Base-by-base conservation (phyloP, 345 rosid genomes). In the Trapa bicornis region DNA sequence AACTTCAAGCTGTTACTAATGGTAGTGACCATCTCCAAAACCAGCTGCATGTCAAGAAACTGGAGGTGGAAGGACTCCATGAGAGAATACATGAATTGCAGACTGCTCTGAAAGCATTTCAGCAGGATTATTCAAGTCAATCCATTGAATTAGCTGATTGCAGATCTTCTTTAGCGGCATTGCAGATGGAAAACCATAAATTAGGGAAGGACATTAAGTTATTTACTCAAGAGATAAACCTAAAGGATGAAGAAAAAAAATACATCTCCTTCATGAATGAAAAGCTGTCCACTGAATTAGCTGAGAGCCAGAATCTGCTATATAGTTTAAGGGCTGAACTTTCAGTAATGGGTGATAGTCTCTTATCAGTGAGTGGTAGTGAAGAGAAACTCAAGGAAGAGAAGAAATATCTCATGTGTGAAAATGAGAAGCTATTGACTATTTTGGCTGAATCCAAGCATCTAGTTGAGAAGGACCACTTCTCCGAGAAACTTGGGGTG, bases 131-230 rank as follows among this genome's bases (percentile, higher is more conserved):
- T 60, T 66, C 73, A n/a, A 79, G 54, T 54, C 71, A 80, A 54
- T 73, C 80, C 45, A 67, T 65, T 65, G 95, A 85, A 80, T 71
- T 83, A 67, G 77, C 78, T 61, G 76, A 80, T 68, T 79, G 69
- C 76, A 81, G 81, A 77, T 75, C 73, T 72, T 61, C 73, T 64
- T 77, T 72, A 48, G 79, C 75, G 13, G 58, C 77, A 37, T 71
- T 87, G 61, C 83, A 75, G 72, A 73, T 72, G 73, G 91, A 86
- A 78, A 87, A 85, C 73, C 84, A 82, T 72, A 80, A 72, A 66
- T 74, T 92, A 71, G 75, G 80, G 53, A 76, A 61, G 37, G 42
- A 66, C 66, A 66, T 86, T 82, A 77, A 77, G 65, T 85, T 66
- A 15, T 62, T 78, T 71, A 76, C 75, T 12, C 84, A 81, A 65